phyloP scores from a whole-genome alignment of 352 stramenopile genomes.

The Phytophthora pseudosyringae region DNA sequence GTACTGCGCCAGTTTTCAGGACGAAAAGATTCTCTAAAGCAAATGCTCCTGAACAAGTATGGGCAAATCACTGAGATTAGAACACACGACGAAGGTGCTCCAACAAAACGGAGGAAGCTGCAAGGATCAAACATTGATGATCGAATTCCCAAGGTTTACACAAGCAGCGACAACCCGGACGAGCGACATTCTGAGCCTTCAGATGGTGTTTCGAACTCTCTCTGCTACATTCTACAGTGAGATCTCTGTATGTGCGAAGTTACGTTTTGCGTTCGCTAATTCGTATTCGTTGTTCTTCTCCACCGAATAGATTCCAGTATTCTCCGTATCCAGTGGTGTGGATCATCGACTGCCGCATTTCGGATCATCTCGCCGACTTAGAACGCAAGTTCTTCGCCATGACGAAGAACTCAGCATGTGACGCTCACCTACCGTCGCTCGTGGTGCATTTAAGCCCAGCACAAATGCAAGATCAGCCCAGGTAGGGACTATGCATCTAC shows the following conservation, averaged over 20 bases:
- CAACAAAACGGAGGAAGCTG: constrained; percentile 38
- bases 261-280: background rate
- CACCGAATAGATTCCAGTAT: constrained; percentile 28
- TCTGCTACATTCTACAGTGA: constrained; percentile 42
- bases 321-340: constrained; percentile 51
- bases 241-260: background rate
- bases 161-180: background rate
- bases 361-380: constrained; percentile 39
- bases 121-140: background rate
- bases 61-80: background rate
- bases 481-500: constrained; percentile 24
- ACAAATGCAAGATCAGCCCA: constrained; percentile 31
- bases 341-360: constrained; percentile 59
- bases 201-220: constrained; percentile 1
- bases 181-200: background rate
- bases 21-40: constrained; percentile 66
- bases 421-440: constrained; percentile 47
- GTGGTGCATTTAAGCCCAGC: constrained; percentile 63
- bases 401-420: constrained; percentile 16
- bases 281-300: background rate
- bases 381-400: constrained; percentile 21
- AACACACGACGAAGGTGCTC: background rate
- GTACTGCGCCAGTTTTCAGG: constrained; percentile 69
- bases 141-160: constrained; percentile 20
- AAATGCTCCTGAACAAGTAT: constrained; percentile 71